Base-by-base conservation (phyloP, 2,329 filamentous ascomycete genomes). In the Aspergillus sp. region DNA sequence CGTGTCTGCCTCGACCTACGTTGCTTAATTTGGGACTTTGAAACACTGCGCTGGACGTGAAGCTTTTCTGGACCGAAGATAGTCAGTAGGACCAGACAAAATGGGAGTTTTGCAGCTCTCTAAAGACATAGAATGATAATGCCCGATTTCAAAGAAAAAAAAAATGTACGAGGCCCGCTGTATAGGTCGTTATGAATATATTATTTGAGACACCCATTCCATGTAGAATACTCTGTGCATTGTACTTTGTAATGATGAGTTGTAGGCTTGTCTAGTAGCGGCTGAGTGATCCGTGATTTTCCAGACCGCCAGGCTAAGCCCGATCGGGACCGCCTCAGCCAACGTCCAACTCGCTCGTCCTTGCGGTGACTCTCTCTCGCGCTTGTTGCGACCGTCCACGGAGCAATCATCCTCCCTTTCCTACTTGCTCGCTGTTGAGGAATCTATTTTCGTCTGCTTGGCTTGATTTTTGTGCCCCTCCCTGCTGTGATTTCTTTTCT, bases 1-100 rank as follows among this genome's bases (percentile, higher is more conserved):
- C 76, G 90, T 99, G 66, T 96, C 92, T 69, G 95, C 95, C 71
- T 96, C 93, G 52, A 98, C 93, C 69, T 99, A 99, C 86, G 90
- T 92, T 81, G 95, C 91, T 83, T 98, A 96, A 84, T 59, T 55
- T 56, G 61, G 57, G 61, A 61, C 51, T 56, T 57, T 58, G 58
- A 65, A 57, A 58, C 57, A 61, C 54, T 67, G 58, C 66, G 66
- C 66, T 68, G 66, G 66, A 68, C 65, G 66, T 67, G 65, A 61
- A 60, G 56, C 56, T 61, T 58, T 44, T 54, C 60, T 54, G 56
- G 57, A 53, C 57, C 58, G 50, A 37, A 51, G 39, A 56, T 52
- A 56, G 17, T 37, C 57, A 54, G 51, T 58, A 49, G 54, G 56
- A 59, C 55, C 56, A 49, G 54, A 41, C 42, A 57, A 59, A 58